Percentiles rank a stretch among this genome's conserved stretches.
Evolutionary conservation across 768 basidiomycete species (phyloP).

Genomic region (Termitomyces sp.): DNA sequence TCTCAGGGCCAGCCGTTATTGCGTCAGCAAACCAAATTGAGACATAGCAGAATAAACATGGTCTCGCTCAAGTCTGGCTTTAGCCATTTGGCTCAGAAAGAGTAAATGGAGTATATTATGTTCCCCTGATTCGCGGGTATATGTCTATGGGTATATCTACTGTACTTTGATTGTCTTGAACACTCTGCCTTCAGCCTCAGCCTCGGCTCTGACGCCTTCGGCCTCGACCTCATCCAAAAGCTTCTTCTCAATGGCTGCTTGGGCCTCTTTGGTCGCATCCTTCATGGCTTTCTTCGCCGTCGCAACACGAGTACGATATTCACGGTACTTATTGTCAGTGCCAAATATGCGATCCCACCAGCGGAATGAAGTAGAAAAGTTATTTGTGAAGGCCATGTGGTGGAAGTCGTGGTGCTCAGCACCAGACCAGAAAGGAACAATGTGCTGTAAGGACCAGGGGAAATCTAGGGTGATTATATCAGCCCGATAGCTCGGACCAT

Average conservation of each 20-base stretch:
- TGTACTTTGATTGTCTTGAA: constrained; percentile 30
- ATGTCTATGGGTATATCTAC: constrained; percentile 16
- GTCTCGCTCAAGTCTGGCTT: too few species aligned
- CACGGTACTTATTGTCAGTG: constrained; percentile 86
- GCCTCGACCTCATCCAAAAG: constrained; percentile 66
- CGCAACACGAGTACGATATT: constrained; percentile 63
- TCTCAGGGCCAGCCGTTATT: constrained; percentile 15
- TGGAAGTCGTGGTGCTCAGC: constrained; percentile 99
- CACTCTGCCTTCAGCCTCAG: constrained; percentile 35
- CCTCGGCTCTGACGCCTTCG: constrained; percentile 69
- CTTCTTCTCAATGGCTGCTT: constrained; percentile 49
- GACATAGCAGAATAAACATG: background rate
- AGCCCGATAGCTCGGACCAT: background rate
- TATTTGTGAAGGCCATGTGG: constrained; percentile 94
- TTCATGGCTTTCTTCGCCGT: constrained; percentile 55
- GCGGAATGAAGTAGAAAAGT: constrained; percentile 90
- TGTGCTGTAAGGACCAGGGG: constrained; percentile 93
- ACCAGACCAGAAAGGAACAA: constrained; percentile 94
- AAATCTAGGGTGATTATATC: constrained; percentile 53
- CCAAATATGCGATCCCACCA: constrained; percentile 90
- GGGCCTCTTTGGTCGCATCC: constrained; percentile 47
- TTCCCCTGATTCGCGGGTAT: background rate
- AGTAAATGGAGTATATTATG: background rate
- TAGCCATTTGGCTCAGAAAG: background rate
- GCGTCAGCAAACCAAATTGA: constrained; percentile 20